phyloP scores from a whole-genome alignment of 257 asterid genomes.

The Solanum appendiculatum region DNA sequence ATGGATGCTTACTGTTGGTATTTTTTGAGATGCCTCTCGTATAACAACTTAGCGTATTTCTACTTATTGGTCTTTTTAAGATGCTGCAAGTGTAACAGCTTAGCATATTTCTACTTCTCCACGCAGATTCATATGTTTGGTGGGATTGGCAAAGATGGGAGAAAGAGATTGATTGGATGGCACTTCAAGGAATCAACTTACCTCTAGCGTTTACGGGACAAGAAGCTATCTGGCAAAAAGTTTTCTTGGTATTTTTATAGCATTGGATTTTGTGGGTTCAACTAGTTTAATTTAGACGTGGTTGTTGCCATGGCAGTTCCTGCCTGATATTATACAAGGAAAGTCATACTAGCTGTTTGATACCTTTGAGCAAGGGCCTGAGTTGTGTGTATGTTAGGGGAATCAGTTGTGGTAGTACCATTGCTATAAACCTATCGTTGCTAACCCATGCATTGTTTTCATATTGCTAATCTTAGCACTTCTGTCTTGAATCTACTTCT shows the following conservation, averaged over 20 bases:
- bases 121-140: conserved; percentile 95
- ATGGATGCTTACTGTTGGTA: background rate
- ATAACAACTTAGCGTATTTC: background rate
- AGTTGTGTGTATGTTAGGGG: background rate
- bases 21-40: background rate
- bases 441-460: background rate
- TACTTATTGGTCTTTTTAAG: background rate
- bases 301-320: background rate
- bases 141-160: conserved; percentile 99
- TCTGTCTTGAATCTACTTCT: background rate
- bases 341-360: background rate
- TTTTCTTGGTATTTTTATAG: conserved; percentile 50
- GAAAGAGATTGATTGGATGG: conserved; percentile 99
- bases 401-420: background rate
- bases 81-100: conserved; percentile 14
- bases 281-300: background rate
- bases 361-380: background rate
- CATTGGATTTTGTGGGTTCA: background rate
- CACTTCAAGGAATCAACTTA: conserved; percentile 86
- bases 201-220: conserved; percentile 96
- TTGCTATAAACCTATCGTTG: background rate
- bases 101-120: conserved; percentile 1
- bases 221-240: conserved; percentile 93
- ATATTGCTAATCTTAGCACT: background rate
- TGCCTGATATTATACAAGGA: background rate